Evolutionary conservation across 495 filamentous ascomycete genomes (phyloP).

Genomic region (Aspergillus heteromorphus): DNA sequence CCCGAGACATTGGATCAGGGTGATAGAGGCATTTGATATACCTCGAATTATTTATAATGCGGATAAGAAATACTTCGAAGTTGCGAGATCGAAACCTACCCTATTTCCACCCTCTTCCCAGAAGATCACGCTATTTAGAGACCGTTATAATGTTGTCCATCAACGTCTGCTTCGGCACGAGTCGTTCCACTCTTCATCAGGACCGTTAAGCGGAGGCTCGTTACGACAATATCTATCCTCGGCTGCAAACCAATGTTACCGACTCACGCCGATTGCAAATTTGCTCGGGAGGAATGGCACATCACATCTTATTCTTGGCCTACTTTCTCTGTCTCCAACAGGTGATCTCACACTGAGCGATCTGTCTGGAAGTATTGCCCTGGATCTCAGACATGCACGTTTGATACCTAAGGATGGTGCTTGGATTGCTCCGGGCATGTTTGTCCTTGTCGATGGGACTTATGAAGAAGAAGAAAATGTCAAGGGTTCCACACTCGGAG

Average conservation of each 20-base stretch:
- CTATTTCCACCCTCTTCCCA: conserved; percentile 74
- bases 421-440: conserved; percentile 92
- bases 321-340: conserved; percentile 75
- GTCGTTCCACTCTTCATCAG: conserved; percentile 75
- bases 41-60: conserved; percentile 81
- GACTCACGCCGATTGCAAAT: conserved; percentile 89
- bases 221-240: conserved; percentile 53
- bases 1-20: conserved; percentile 70
- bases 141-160: conserved; percentile 84
- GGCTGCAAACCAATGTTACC: conserved; percentile 61
- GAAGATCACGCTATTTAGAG: conserved; percentile 80
- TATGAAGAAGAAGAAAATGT: conserved; percentile 87
- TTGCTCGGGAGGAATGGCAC: conserved; percentile 82
- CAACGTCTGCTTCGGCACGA: conserved; percentile 90
- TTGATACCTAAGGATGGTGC: conserved; percentile 78
- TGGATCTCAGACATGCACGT: conserved; percentile 76
- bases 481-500: conserved; percentile 59
- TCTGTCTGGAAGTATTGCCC: conserved; percentile 75
- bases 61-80: conserved; percentile 87
- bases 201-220: conserved; percentile 36
- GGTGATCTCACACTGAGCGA: conserved; percentile 80
- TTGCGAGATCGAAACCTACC: conserved; percentile 59
- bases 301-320: conserved; percentile 79
- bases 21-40: conserved; percentile 76
- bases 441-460: conserved; percentile 85